A percentile compares a stretch with the other conserved stretches of the same genome.
These are phyloP conservation scores for Septoria linicola DNA, from an alignment of 2,329 filamentous ascomycete species.

Conservation along the genomic window DNA sequence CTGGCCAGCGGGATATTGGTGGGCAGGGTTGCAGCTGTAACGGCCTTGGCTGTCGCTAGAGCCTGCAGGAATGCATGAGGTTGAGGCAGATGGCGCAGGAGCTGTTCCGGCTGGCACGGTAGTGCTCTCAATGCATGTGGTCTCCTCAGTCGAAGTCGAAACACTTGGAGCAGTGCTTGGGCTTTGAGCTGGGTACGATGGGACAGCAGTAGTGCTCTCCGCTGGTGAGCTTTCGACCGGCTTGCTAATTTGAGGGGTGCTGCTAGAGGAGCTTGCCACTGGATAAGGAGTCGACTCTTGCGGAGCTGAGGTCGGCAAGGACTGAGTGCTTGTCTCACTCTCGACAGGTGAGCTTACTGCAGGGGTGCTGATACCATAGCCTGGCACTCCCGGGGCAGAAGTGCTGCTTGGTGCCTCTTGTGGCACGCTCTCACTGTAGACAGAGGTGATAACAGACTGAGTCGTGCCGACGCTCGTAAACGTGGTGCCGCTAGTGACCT, in stretches of 20 bases:
- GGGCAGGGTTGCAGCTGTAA: constrained; percentile 15
- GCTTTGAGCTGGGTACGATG: neutral
- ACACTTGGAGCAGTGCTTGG: neutral
- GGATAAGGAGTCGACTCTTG: neutral
- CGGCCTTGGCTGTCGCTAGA: constrained; percentile 5
- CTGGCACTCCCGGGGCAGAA: neutral
- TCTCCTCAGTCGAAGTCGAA: neutral
- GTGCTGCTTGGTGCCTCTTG: neutral
- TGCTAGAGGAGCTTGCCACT: neutral
- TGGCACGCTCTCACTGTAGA: constrained; percentile 42
- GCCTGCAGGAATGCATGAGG: constrained; percentile 10
- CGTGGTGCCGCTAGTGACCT: constrained; percentile 17
- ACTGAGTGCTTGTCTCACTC: neutral
- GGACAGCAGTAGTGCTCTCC: neutral
- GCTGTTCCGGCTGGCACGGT: neutral
- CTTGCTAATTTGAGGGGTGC: neutral
- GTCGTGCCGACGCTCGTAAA: constrained; percentile 15
- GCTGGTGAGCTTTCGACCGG: neutral
- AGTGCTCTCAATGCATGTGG: neutral
- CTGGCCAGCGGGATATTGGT: constrained; percentile 13
- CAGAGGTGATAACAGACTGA: constrained; percentile 32
- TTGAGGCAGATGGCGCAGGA: constrained; percentile 3
- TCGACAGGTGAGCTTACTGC: neutral
- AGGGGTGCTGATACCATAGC: neutral
- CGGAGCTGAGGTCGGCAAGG: too few species aligned